Base-by-base conservation (phyloP, 2,329 filamentous ascomycete genomes). In the Grosmannia clavigera region DNA sequence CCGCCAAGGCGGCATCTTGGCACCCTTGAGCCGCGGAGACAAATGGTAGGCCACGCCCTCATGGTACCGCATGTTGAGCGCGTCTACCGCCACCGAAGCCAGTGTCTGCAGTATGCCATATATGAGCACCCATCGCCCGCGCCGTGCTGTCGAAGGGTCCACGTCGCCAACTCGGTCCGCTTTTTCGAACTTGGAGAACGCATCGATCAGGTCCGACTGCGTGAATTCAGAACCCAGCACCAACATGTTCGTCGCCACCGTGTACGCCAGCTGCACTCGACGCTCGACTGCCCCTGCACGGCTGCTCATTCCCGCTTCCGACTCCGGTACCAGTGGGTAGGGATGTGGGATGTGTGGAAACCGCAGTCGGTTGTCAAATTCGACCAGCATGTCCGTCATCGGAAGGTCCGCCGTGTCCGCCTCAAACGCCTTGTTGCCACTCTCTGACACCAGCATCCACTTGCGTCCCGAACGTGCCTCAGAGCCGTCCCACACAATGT, bases 301-400 rank as follows among this genome's bases (percentile, higher is more conserved):
- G 22, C 58, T 59, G 12, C 65, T 19, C 14, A 40, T n/a, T 61
- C 59, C 60, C 62, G 35, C 51, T 38, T 77, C 75, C 0, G 78
- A 76, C 52, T 80, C 75, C 1, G 86, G 85, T 3, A 87, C 75
- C 1, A 87, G 71, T 0, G 85, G 84, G 64, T 85, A 87, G 0
- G 86, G 84, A 61, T 86, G 80, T 0, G 85, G 81, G 53, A 88
- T 81, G 62, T 87, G 83, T 3, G 85, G 84, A 67, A 82, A 85
- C 9, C 78, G 76, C 64, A 82, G 74, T 58, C 76, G 77, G 62
- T 81, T 85, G 70, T 88, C 85, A 63, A 83, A 88, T 60, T 80
- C 78, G 60, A 86, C 75, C 3, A 88, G 73, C 69, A 88, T 80
- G 65, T 87, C 84, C 0, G 83, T 86, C 64, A 88, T 78, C 1